phyloP scores from a whole-genome alignment of 495 filamentous ascomycete species.

The Hyphodiscus hymeniophilus region DNA sequence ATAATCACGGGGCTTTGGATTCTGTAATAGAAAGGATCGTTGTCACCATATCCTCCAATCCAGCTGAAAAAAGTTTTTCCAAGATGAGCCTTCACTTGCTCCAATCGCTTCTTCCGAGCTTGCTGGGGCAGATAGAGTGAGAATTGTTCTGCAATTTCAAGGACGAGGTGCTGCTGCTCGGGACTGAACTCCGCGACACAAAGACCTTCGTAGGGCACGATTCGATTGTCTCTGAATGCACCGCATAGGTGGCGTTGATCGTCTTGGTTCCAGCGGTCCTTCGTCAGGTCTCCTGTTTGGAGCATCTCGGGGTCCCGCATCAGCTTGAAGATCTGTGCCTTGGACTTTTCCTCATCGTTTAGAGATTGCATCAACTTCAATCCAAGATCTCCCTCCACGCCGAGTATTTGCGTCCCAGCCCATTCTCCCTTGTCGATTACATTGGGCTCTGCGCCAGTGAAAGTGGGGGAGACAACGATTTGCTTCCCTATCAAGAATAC shows the following conservation, averaged over 20 bases:
- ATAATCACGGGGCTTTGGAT: slow-evolving; percentile 63
- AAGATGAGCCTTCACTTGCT: slow-evolving; percentile 40
- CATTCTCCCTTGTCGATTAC: slow-evolving; percentile 53
- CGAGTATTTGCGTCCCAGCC: slow-evolving; percentile 51
- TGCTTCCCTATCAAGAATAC: slow-evolving; percentile 52
- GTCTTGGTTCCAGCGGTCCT: slow-evolving; percentile 57
- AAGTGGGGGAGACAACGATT: slow-evolving; percentile 56
- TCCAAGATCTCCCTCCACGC: slow-evolving; percentile 50
- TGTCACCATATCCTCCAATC: slow-evolving; percentile 56
- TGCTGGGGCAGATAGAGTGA: slow-evolving; percentile 49
- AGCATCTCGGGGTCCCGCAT: slow-evolving; percentile 2
- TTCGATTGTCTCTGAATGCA: slow-evolving; percentile 66
- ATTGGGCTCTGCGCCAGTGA: slow-evolving; percentile 69
- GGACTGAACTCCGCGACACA: slow-evolving; percentile 31
- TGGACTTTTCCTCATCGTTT: slow-evolving; percentile 27
- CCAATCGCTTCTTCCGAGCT: slow-evolving; percentile 40
- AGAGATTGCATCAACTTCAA: slow-evolving; percentile 61
- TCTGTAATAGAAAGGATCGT: slow-evolving; percentile 64
- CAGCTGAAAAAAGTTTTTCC: slow-evolving; percentile 63
- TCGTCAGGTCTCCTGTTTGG: slow-evolving; percentile 22
- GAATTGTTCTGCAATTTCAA: slow-evolving; percentile 48
- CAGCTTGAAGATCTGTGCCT: slow-evolving; percentile 42
- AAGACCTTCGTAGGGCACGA: slow-evolving; percentile 66
- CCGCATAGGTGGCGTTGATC: slow-evolving; percentile 65
- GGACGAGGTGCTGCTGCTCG: slow-evolving; percentile 43